Evolutionary conservation across 2,329 filamentous ascomycete genomes (phyloP).

Genomic region (Neonectria hederae): DNA sequence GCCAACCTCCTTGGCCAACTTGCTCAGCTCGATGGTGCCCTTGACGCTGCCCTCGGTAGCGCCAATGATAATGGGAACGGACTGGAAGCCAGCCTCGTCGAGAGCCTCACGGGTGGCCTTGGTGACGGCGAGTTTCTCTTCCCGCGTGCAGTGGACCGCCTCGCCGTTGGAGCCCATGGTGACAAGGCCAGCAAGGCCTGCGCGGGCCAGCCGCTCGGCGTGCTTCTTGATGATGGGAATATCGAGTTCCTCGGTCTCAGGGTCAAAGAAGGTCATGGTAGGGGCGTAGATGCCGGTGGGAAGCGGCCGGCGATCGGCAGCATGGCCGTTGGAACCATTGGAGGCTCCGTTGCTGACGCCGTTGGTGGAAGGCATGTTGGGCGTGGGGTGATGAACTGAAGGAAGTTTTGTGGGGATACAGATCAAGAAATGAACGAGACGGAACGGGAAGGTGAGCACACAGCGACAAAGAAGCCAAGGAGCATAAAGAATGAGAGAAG

Average conservation of each 20-base stretch:
- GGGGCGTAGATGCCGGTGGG: conserved; percentile 87
- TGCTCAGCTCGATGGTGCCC: conserved; percentile 80
- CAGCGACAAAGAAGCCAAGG: conserved; percentile 20
- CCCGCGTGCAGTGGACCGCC: conserved; percentile 82
- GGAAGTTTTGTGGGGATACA: not conserved
- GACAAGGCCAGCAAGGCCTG: conserved; percentile 82
- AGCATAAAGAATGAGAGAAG: conserved; percentile 25
- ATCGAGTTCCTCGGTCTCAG: conserved; percentile 85
- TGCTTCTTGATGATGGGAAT: conserved; percentile 82
- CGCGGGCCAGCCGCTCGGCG: conserved; percentile 78
- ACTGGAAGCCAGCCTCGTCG: conserved; percentile 78
- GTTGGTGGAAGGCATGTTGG: conserved; percentile 41
- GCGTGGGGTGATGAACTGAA: conserved; percentile 16
- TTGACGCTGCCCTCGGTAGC: conserved; percentile 83
- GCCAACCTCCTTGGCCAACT: conserved; percentile 72
- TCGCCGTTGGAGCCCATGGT: conserved; percentile 93
- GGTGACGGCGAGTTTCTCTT: conserved; percentile 80
- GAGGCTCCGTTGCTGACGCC: conserved; percentile 31
- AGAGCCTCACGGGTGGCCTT: conserved; percentile 82
- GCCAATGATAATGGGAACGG: conserved; percentile 84
- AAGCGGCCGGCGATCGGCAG: conserved; percentile 63
- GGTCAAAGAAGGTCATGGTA: conserved; percentile 90
- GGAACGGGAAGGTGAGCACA: conserved; percentile 10
- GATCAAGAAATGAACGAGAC: conserved; percentile 4
- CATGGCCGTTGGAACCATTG: conserved; percentile 36